Conservation (phyloP, 75 land plant genomes). For the Chamaecyparis obtusa region DNA sequence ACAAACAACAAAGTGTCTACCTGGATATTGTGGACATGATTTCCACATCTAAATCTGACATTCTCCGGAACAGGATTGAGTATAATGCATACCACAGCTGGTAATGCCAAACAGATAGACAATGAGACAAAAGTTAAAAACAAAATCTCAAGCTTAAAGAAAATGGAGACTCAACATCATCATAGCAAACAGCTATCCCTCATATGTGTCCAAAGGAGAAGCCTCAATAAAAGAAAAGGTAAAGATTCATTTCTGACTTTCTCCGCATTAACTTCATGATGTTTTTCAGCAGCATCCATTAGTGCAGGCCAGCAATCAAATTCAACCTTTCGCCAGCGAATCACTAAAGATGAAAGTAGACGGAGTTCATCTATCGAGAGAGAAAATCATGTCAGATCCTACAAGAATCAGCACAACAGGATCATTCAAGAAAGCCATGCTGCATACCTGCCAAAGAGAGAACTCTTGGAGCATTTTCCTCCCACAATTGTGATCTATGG, state of each 20-base stretch:
- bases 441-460: conserved; percentile 47
- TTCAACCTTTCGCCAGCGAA: conserved; percentile 81
- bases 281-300: conserved; percentile 58
- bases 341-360: conserved; percentile 43
- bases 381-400: conserved; percentile 3
- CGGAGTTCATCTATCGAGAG: conserved; percentile 45
- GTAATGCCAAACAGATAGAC: background rate
- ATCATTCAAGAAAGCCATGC: background rate
- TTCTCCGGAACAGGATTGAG: conserved; percentile 47
- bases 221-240: background rate
- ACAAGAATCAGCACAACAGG: background rate
- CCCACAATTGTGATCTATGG: conserved; percentile 42
- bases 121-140: background rate
- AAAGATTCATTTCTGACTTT: conserved; percentile 35
- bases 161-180: background rate
- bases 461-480: conserved; percentile 64
- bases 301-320: conserved; percentile 77
- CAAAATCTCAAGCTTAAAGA: background rate
- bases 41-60: conserved; percentile 34
- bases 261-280: conserved; percentile 64
- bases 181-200: background rate
- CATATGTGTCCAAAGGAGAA: background rate
- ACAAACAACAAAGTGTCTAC: conserved; percentile 25
- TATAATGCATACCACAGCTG: conserved; percentile 91
- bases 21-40: conserved; percentile 51